These are phyloP conservation scores for Nevesoporus exiguus DNA, from an alignment of 768 basidiomycete species.

Conservation along the genomic window DNA sequence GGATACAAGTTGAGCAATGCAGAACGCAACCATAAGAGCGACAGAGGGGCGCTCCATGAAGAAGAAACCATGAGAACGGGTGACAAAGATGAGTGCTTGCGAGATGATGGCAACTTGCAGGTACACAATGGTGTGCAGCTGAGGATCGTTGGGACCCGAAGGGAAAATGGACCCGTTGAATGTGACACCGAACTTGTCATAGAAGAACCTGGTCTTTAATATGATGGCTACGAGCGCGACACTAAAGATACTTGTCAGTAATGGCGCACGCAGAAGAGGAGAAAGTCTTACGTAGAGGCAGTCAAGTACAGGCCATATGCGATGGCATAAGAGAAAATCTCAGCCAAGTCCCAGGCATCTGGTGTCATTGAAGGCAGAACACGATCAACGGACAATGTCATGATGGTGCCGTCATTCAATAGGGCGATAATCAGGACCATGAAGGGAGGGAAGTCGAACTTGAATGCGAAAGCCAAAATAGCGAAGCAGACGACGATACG, in stretches of 20 bases:
- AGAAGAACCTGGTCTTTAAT: conserved; percentile 87
- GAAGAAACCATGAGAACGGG: conserved; percentile 92
- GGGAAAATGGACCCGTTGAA: conserved; percentile 38
- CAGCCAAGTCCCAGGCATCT: conserved; percentile 93
- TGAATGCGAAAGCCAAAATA: conserved; percentile 92
- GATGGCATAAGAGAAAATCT: conserved; percentile 94
- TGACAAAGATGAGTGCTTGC: conserved; percentile 95
- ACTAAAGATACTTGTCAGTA: conserved; percentile 37
- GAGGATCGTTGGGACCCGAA: conserved; percentile 49
- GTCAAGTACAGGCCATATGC: conserved; percentile 96
- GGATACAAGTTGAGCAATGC: conserved; percentile 88
- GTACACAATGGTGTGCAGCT: conserved; percentile 88
- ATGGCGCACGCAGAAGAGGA: not conserved
- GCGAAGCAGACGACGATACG: conserved; percentile 99
- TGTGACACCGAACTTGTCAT: conserved; percentile 73
- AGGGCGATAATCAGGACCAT: conserved; percentile 98
- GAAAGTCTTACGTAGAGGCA: conserved; percentile 70
- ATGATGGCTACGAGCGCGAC: conserved; percentile 80
- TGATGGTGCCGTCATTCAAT: conserved; percentile 97
- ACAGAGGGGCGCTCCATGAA: conserved; percentile 93
- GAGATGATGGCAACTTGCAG: conserved; percentile 98
- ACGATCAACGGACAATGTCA: conserved; percentile 95
- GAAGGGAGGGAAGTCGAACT: conserved; percentile 99
- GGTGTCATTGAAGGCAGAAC: conserved; percentile 91
- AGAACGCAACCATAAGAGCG: conserved; percentile 88